Conservation (phyloP, 108 stramenopile species). For the Nitzschia palea region DNA sequence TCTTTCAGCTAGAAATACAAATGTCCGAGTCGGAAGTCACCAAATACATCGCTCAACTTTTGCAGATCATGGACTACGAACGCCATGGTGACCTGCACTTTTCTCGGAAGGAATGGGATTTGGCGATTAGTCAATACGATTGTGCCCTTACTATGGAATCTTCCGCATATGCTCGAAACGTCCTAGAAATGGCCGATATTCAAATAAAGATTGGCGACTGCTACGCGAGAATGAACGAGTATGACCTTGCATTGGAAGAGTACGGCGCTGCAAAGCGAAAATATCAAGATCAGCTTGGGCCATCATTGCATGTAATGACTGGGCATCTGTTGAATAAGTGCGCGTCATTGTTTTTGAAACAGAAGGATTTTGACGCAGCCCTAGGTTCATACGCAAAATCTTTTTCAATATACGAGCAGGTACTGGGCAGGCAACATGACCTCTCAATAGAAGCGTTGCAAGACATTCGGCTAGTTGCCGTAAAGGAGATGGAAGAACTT, state of each 20-base stretch:
- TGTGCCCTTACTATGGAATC: slow-evolving; percentile 18
- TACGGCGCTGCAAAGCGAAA: neutral
- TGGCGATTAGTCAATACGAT: slow-evolving; percentile 14
- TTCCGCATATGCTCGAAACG: slow-evolving; percentile 10
- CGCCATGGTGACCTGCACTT: slow-evolving; percentile 11
- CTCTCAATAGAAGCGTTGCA: neutral
- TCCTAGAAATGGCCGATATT: slow-evolving; percentile 21
- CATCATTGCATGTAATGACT: neutral
- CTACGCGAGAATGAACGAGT: slow-evolving; percentile 7
- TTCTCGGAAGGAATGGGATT: neutral
- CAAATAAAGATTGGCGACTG: slow-evolving; percentile 23
- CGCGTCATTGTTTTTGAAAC: neutral
- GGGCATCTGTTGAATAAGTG: slow-evolving; percentile 8
- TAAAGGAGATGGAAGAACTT: slow-evolving; percentile 21
- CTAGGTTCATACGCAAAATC: slow-evolving; percentile 13
- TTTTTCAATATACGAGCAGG: slow-evolving; percentile 8
- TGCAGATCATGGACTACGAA: slow-evolving; percentile 12
- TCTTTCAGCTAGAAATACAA: neutral
- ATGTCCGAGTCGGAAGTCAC: neutral
- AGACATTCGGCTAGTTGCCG: slow-evolving; percentile 18
- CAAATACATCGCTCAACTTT: slow-evolving; percentile 8
- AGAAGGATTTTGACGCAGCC: slow-evolving; percentile 7
- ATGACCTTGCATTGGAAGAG: slow-evolving; percentile 18
- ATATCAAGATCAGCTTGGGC: neutral
- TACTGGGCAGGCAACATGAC: neutral